These are phyloP conservation scores for Penicillium sp. DNA, from an alignment of 2,329 filamentous ascomycete genomes.

Conservation along the genomic window DNA sequence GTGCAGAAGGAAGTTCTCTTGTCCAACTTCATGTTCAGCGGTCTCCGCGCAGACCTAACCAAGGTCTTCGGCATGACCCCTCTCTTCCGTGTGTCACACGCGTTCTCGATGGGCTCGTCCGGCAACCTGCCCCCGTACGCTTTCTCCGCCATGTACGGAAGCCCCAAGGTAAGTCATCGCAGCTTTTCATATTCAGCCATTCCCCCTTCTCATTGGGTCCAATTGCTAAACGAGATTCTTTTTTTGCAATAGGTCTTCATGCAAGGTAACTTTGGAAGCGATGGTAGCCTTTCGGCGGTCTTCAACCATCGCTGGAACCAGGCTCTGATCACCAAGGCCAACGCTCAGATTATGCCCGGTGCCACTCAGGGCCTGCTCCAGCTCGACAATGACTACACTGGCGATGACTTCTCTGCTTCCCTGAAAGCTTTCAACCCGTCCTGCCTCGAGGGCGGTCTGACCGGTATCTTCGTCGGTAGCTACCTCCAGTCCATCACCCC, in stretches of 20 bases:
- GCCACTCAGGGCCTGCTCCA: conserved; percentile 81
- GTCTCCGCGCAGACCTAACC: conserved; percentile 90
- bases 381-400: conserved; percentile 92
- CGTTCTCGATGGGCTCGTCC: conserved; percentile 87
- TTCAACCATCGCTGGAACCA: conserved; percentile 90
- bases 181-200: not conserved
- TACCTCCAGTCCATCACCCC: conserved; percentile 93
- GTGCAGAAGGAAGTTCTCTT: conserved; percentile 95
- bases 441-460: conserved; percentile 81
- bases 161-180: conserved; percentile 65
- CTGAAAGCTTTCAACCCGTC: conserved; percentile 97
- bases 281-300: conserved; percentile 77
- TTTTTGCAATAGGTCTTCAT: conserved; percentile 67
- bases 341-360: conserved; percentile 76
- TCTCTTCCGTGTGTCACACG: conserved; percentile 95
- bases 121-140: conserved; percentile 82
- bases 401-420: conserved; percentile 86
- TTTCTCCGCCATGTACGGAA: conserved; percentile 90
- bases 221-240: conserved; percentile 1
- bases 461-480: conserved; percentile 91
- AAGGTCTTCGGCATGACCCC: conserved; percentile 93
- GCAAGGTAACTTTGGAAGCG: conserved; percentile 93
- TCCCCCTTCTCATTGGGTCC: not conserved
- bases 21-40: conserved; percentile 94
- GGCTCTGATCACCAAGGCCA: conserved; percentile 77